Conservation (phyloP, 2,329 filamentous ascomycete genomes). For the Nothophoma quercina region DNA sequence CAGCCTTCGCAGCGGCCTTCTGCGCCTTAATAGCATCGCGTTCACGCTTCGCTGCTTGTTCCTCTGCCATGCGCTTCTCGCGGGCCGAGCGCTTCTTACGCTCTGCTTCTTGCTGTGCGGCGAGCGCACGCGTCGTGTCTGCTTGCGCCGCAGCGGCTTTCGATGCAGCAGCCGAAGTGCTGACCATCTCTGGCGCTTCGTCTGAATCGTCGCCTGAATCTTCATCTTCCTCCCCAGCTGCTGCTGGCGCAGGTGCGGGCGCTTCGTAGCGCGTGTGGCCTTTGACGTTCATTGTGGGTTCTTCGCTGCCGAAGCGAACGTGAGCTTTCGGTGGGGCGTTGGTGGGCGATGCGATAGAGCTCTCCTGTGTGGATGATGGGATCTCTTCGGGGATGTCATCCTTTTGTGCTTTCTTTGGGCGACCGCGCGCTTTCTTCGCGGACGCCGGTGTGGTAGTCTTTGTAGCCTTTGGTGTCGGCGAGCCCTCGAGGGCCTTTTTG, state of each 20-base stretch:
- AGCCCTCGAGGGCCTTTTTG: conserved; percentile 28
- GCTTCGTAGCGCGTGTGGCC: conserved; percentile 23
- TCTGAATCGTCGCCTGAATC: conserved; percentile 45
- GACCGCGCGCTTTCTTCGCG: conserved; percentile 26
- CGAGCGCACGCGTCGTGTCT: conserved; percentile 39
- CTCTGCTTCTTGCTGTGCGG: conserved; percentile 40
- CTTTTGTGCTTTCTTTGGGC: conserved; percentile 23
- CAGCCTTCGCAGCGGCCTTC: conserved; percentile 42
- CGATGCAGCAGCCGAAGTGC: conserved; percentile 39
- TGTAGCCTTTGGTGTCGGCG: conserved; percentile 32
- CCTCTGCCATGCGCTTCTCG: conserved; percentile 38
- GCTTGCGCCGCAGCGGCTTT: conserved; percentile 38
- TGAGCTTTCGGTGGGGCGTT: conserved; percentile 30
- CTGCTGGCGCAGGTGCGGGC: conserved; percentile 1
- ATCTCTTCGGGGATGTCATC: conserved; percentile 30
- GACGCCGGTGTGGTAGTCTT: conserved; percentile 24
- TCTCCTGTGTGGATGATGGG: conserved; percentile 40
- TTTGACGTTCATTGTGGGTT: conserved; percentile 32
- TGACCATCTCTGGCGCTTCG: conserved; percentile 50
- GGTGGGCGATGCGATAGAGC: conserved; percentile 24
- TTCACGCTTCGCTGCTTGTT: conserved; percentile 44
- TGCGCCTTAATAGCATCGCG: conserved; percentile 41
- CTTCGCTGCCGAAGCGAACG: conserved; percentile 48
- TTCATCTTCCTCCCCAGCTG: conserved; percentile 22
- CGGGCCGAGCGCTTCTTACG: conserved; percentile 41